Conservation (phyloP, 1,139 yeast genomes). For the Keqinozyma sinolaborantium region DNA sequence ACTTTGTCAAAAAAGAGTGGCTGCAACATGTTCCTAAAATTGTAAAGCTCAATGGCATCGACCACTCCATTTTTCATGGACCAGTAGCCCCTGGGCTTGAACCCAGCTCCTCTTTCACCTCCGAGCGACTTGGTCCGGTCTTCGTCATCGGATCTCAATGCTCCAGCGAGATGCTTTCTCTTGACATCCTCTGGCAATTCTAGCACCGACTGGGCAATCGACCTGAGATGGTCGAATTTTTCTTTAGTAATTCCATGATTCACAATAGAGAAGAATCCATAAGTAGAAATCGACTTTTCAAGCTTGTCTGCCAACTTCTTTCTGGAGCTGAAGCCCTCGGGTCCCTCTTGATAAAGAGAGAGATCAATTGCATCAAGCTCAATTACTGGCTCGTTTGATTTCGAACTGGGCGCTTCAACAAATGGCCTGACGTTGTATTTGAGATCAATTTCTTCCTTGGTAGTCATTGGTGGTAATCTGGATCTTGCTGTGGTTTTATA, state of each 20-base stretch:
- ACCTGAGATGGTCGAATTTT: conserved; percentile 15
- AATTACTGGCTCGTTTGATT: conserved; percentile 16
- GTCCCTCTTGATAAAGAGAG: conserved; percentile 27
- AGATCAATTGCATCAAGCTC: conserved; percentile 32
- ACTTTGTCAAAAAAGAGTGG: conserved; percentile 17
- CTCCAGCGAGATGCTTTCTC: conserved; percentile 21
- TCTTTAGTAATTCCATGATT: conserved; percentile 19
- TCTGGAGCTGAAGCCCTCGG: conserved; percentile 20
- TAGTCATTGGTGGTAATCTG: conserved; percentile 3
- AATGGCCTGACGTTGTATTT: conserved; percentile 33
- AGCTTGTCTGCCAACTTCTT: conserved; percentile 15
- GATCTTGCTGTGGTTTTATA: too few relatives aligned
- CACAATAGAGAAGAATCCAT: conserved; percentile 17
- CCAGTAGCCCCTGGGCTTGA: conserved; percentile 30
- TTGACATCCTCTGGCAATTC: conserved; percentile 19
- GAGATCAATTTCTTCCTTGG: conserved; percentile 16
- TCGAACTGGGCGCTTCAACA: conserved; percentile 20
- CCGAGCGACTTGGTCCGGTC: conserved; percentile 25
- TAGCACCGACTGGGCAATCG: conserved; percentile 19
- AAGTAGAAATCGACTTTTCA: conserved; percentile 18
- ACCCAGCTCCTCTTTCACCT: conserved; percentile 28
- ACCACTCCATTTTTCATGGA: conserved; percentile 27
- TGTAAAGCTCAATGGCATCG: conserved; percentile 26
- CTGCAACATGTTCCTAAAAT: conserved; percentile 22
- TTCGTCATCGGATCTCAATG: conserved; percentile 27